Evolutionary conservation across 2,329 filamentous ascomycete species (phyloP).

Genomic region (Plectosphaerella sp.): DNA sequence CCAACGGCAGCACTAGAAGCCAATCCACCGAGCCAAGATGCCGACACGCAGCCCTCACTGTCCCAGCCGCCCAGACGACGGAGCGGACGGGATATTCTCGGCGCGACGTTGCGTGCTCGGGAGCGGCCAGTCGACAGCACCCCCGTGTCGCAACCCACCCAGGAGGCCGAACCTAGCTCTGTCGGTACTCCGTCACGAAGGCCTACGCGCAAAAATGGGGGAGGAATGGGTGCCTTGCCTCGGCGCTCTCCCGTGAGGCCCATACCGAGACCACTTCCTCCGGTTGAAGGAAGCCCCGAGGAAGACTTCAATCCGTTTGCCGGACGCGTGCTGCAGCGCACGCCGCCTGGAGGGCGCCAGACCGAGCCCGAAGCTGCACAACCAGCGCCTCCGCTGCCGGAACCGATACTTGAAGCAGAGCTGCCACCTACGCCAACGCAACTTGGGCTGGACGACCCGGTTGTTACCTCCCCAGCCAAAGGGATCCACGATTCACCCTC

Average conservation of each 20-base stretch:
- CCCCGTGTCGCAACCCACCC: background rate
- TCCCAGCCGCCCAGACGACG: background rate
- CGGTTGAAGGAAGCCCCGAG: slow-evolving; percentile 30
- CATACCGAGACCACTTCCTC: slow-evolving; percentile 41
- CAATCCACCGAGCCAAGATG: background rate
- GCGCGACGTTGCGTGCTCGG: background rate
- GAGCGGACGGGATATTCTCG: background rate
- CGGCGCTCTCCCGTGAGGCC: slow-evolving; percentile 37
- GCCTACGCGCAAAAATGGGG: slow-evolving; percentile 10
- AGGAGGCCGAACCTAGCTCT: background rate
- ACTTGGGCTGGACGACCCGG: slow-evolving; percentile 42
- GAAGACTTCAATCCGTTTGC: slow-evolving; percentile 38
- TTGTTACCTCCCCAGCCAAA: slow-evolving; percentile 49
- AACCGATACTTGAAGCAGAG: slow-evolving; percentile 45
- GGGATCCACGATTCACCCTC: slow-evolving; percentile 59
- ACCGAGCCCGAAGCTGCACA: slow-evolving; percentile 1
- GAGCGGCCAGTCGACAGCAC: too few species aligned
- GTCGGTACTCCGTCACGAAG: background rate
- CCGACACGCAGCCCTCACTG: background rate
- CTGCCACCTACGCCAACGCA: slow-evolving; percentile 55
- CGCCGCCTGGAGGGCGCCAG: slow-evolving; percentile 21
- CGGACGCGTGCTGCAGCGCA: slow-evolving; percentile 28
- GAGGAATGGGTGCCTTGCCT: slow-evolving; percentile 28
- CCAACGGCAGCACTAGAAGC: slow-evolving; percentile 5
- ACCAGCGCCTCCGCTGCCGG: background rate